Evolutionary conservation across 805 yeast genomes (phyloP).

Genomic region (Kodamaea nitidulidarum): DNA sequence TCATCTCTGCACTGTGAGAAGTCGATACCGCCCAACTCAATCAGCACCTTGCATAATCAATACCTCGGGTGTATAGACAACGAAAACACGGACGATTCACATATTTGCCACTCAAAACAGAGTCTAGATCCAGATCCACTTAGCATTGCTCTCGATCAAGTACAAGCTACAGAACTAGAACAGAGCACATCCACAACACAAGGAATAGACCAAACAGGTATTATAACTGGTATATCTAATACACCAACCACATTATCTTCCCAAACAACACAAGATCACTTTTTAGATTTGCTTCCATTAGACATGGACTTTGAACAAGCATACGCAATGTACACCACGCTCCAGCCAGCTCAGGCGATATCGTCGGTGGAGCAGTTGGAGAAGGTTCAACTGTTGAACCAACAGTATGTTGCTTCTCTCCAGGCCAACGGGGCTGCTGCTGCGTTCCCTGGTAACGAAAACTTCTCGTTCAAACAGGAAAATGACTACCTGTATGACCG

Average conservation of each 20-base stretch:
- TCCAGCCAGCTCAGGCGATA: constrained; percentile 35
- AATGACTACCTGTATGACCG: constrained; percentile 9
- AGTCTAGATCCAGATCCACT: neutral
- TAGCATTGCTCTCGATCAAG: neutral
- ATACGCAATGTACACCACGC: constrained; percentile 34
- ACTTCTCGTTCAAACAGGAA: constrained; percentile 5
- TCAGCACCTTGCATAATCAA: no score
- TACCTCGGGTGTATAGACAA: neutral
- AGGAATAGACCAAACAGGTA: no score
- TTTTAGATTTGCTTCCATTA: constrained; percentile 30
- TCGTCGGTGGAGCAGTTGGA: constrained; percentile 35
- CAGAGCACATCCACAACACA: no score
- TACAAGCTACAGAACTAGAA: no score
- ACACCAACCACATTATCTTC: no score
- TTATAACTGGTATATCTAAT: no score
- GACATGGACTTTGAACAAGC: constrained; percentile 48
- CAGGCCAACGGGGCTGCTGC: constrained; percentile 5
- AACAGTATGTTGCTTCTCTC: constrained; percentile 14
- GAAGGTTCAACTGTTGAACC: constrained; percentile 32
- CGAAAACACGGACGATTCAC: neutral
- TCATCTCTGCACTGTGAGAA: neutral
- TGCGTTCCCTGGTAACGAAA: no score
- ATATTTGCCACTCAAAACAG: neutral
- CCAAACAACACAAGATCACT: no score
- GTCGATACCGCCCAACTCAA: no score